Conservation (phyloP, 306 rosid species). For the Cercis canadensis region DNA sequence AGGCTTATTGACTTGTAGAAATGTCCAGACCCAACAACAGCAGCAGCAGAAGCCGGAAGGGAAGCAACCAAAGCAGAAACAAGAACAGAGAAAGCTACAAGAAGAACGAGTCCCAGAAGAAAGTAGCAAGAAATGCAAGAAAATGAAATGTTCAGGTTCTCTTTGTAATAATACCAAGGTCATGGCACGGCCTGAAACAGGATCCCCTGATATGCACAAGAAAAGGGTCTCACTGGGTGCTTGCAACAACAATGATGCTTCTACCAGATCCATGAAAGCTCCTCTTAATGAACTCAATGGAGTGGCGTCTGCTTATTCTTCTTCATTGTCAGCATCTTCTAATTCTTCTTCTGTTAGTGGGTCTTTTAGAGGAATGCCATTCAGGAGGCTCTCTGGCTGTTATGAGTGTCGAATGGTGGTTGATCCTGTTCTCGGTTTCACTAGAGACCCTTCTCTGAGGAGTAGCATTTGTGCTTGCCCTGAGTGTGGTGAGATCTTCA, state of each 20-base stretch:
- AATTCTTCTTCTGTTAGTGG: constrained; percentile 67
- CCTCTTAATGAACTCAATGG: constrained; percentile 70
- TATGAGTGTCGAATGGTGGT: constrained; percentile 96
- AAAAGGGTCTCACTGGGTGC: constrained; percentile 61
- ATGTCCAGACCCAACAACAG: constrained; percentile 58
- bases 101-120: constrained; percentile 67
- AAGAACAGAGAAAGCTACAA: constrained; percentile 49
- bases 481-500: constrained; percentile 87
- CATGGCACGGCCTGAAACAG: constrained; percentile 71
- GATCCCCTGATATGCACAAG: constrained; percentile 66
- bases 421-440: constrained; percentile 86
- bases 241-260: constrained; percentile 47
- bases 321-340: constrained; percentile 69
- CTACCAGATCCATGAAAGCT: constrained; percentile 78
- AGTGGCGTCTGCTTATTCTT: constrained; percentile 58
- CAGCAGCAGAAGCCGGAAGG: constrained; percentile 40
- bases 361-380: constrained; percentile 85
- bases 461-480: constrained; percentile 83
- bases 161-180: constrained; percentile 86
- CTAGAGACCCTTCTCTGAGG: constrained; percentile 87
- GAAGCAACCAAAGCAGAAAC: constrained; percentile 49
- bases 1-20: constrained; percentile 73
- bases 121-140: constrained; percentile 76
- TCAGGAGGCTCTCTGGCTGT: constrained; percentile 91
- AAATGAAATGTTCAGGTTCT: constrained; percentile 90